These are phyloP conservation scores for Capsicum pubescens DNA, from an alignment of 257 asterid species.

Conservation along the genomic window DNA sequence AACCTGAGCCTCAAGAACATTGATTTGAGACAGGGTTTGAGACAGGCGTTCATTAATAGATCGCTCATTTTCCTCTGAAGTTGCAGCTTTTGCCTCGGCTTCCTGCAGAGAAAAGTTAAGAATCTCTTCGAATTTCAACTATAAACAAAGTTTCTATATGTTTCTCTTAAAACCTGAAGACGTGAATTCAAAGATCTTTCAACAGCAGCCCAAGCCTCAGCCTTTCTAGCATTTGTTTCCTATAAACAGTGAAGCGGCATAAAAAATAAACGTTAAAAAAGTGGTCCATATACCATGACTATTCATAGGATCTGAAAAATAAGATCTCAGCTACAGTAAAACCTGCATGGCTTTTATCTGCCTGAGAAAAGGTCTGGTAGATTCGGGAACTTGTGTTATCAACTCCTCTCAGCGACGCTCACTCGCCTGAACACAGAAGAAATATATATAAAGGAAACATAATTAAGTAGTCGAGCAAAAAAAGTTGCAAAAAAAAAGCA, in stretches of 20 bases:
- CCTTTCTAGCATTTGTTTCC: constrained; percentile 92
- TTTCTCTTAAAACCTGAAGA: constrained; percentile 76
- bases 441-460: constrained; percentile 16
- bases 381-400: constrained; percentile 96
- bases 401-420: constrained; percentile 98
- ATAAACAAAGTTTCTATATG: constrained; percentile 24
- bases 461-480: constrained; percentile 26
- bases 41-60: constrained; percentile 89
- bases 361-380: constrained; percentile 98
- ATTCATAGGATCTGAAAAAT: constrained; percentile 1
- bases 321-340: constrained; percentile 33
- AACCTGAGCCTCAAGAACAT: constrained; percentile 99
- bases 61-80: constrained; percentile 94
- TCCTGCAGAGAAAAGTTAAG: constrained; percentile 55
- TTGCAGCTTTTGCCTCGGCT: constrained; percentile 95
- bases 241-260: constrained; percentile 43
- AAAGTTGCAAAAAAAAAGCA: background rate
- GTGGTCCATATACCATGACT: background rate
- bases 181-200: constrained; percentile 86
- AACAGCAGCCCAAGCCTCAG: constrained; percentile 98
- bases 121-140: constrained; percentile 28
- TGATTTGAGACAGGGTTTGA: constrained; percentile 93
- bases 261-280: constrained; percentile 26
- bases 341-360: constrained; percentile 99
- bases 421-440: constrained; percentile 66